A percentile compares a stretch with the other conserved stretches of the same genome.
Conservation (phyloP, 345 rosid species). For the Acer negundo region DNA sequence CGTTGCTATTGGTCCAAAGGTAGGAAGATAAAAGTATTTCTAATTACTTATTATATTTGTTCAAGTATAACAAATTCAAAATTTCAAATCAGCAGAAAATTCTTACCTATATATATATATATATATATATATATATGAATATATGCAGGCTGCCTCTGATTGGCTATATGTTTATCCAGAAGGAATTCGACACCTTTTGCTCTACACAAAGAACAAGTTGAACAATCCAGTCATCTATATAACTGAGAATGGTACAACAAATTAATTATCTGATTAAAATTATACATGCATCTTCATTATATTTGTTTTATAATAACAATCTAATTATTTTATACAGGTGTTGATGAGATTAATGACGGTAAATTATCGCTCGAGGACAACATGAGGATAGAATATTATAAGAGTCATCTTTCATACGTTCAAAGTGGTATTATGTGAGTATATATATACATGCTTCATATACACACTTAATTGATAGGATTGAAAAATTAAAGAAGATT, state of each 20-base stretch:
- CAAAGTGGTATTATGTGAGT: conserved; percentile 30
- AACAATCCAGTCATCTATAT: conserved; percentile 31
- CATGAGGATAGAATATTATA: conserved; percentile 29
- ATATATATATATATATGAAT: not conserved
- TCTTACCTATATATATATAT: not conserved
- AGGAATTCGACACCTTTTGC: conserved; percentile 35
- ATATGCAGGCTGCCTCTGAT: conserved; percentile 33
- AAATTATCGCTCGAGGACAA: conserved; percentile 25
- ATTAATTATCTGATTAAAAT: too few relatives aligned
- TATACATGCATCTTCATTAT: not conserved
- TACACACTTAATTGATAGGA: too few relatives aligned
- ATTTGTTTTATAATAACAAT: not conserved
- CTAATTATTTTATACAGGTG: conserved; percentile 9
- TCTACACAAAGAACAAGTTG: conserved; percentile 32
- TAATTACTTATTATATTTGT: too few relatives aligned
- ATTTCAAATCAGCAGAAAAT: not conserved
- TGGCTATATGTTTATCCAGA: conserved; percentile 39
- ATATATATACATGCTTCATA: too few relatives aligned
- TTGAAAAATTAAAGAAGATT: not conserved
- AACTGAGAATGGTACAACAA: conserved; percentile 36
- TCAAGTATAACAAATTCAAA: too few relatives aligned
- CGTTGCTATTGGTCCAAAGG: conserved; percentile 46
- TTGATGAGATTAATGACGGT: conserved; percentile 23
- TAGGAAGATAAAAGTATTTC: conserved; percentile 4
- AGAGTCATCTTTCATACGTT: conserved; percentile 29